Evolutionary conservation across 2,329 filamentous ascomycete genomes (phyloP), one percentile per base, ranked within the genome.

Genomic region (Sclerotinia spermophila): DNA sequence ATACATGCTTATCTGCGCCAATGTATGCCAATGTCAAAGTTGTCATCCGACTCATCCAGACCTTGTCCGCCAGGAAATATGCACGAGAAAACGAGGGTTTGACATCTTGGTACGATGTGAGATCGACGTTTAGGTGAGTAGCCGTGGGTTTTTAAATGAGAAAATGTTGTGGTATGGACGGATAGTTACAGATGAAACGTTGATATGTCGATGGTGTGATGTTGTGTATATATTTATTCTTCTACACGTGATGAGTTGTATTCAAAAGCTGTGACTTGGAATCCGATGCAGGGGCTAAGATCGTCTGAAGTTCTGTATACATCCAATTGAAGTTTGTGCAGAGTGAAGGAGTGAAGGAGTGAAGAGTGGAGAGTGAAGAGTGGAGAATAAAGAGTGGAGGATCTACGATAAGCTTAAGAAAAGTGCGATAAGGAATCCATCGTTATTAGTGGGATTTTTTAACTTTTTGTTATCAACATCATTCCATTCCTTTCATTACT

Each of bases 1-100:
- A 27, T 59, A 59, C 61, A 64, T 30, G 44, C 44, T 64, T 27
- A 42, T 64, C 30, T 64, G 35, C 7, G 42, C 30, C 30, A 38
- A 35, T 51, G 44, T 64, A 38, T 1, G 42, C 30, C 30, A 27
- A 35, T 64, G 44, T 64, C 61, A 64, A 64, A 64, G 30, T 64
- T 65, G 33, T 38, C 44, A 38, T 51, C n/a, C 44, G n/a, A 61
- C 59, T 61, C 48, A 27, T 27, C 48, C 48, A 53, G 48, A 53
- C 48, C n/a, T 53, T 61, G 59, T 61, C 59, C 42, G 21, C 24
- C 61, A 65, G 61, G 62, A 65, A 53, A 40, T 5, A 53, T 53
- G 62, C 62, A 65, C 62, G 62, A 65, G 62, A 65, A 65, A 53
- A 65, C 62, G 62, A 65, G 62, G 62, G n/a, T 40, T 65, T 65